Conservation (phyloP, 345 rosid genomes). For the Lepidium sativum region DNA sequence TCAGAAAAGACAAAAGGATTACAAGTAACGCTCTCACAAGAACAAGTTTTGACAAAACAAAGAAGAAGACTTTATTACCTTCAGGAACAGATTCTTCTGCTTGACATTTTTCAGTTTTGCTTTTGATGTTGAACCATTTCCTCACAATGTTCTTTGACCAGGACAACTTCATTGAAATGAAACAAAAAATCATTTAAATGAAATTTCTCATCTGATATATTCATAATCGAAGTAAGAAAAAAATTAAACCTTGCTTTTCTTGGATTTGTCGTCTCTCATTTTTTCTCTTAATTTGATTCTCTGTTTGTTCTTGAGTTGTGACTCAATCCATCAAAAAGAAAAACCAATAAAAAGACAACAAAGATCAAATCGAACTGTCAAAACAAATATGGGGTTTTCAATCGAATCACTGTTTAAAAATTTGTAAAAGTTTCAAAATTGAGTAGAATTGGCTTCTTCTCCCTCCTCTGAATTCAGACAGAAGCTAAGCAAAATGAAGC, state of each 20-base stretch:
- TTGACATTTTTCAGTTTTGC: conserved; percentile 80
- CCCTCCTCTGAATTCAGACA: conserved; percentile 10
- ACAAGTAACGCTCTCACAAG: conserved; percentile 5
- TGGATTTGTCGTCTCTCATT: conserved; percentile 83
- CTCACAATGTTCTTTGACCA: conserved; percentile 94
- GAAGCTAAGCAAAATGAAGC: conserved; percentile 10
- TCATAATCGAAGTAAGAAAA: not conserved
- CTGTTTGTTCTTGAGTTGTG: conserved; percentile 21
- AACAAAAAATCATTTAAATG: not conserved
- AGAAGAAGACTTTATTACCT: conserved; percentile 37
- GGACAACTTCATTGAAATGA: conserved; percentile 53
- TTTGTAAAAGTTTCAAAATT: not conserved
- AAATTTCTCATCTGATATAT: conserved; percentile 2
- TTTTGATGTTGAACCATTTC: conserved; percentile 86
- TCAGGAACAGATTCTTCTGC: conserved; percentile 61
- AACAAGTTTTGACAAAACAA: conserved; percentile 11
- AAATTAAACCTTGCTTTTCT: conserved; percentile 83
- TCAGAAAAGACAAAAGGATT: conserved; percentile 22
- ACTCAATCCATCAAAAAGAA: conserved; percentile 9
- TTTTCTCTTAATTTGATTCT: conserved; percentile 32
- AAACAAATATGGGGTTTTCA: conserved; percentile 21
- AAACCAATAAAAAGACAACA: not conserved
- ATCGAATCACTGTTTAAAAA: conserved; percentile 8
- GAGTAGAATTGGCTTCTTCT: conserved; percentile 8
- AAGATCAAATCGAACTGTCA: conserved; percentile 13